Conservation (phyloP, 176 grass and related monocot genomes). For the Rhynchospora tenuis region DNA sequence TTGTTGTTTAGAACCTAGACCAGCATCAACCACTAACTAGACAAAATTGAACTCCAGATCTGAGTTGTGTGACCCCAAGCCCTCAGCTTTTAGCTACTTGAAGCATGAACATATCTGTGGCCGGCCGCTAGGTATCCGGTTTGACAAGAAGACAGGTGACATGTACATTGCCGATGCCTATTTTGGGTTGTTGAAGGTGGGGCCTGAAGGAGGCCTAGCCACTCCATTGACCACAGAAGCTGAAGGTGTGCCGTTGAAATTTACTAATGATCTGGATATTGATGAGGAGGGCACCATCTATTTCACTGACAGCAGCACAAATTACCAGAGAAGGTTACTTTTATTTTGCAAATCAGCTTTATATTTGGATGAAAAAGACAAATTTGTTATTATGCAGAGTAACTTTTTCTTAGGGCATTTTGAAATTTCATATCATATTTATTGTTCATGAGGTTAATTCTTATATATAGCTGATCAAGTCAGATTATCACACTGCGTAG, state of each 20-base stretch:
- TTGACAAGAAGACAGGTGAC: constrained; percentile 56
- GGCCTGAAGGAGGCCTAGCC: constrained; percentile 77
- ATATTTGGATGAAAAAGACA: not conserved
- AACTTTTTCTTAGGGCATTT: not conserved
- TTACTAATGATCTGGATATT: constrained; percentile 92
- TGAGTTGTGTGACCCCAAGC: constrained; percentile 63
- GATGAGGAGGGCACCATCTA: constrained; percentile 75
- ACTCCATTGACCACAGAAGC: constrained; percentile 68
- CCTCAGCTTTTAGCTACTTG: constrained; percentile 62
- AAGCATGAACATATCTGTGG: constrained; percentile 87
- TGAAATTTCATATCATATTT: not conserved
- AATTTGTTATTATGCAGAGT: not conserved
- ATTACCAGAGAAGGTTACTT: constrained; percentile 74
- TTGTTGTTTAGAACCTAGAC: not conserved
- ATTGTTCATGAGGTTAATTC: too few species aligned
- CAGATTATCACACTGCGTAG: not conserved
- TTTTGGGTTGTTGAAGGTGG: constrained; percentile 76
- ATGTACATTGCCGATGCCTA: constrained; percentile 96
- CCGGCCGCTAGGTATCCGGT: constrained; percentile 71
- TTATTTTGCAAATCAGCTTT: not conserved
- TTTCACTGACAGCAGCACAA: constrained; percentile 84
- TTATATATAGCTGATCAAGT: not conserved
- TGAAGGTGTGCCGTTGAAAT: constrained; percentile 75
- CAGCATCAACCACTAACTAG: not conserved
- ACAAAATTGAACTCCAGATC: constrained; percentile 10